Conservation (phyloP, 768 basidiomycete species). For the Chlorophyllum brunneum region DNA sequence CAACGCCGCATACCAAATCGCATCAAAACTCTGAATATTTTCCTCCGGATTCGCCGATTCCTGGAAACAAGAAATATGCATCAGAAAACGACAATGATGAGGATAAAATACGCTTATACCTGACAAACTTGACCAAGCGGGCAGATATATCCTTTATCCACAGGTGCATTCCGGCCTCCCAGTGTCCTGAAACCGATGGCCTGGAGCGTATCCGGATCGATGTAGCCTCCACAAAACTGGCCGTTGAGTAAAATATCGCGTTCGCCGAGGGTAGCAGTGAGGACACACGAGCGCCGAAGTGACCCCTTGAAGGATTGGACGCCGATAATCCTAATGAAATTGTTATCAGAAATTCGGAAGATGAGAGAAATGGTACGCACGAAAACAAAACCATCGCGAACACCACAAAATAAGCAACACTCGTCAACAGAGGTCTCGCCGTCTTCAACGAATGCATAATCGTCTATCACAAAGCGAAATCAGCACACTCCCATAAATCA, state of each 20-base stretch:
- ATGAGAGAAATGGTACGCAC: conserved; percentile 37
- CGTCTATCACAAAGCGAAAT: conserved; percentile 32
- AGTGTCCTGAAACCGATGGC: conserved; percentile 33
- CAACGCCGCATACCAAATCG: conserved; percentile 73
- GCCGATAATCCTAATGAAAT: conserved; percentile 70
- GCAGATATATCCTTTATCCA: conserved; percentile 84
- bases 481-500: conserved; percentile 3
- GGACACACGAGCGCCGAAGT: conserved; percentile 58
- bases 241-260: conserved; percentile 35
- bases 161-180: conserved; percentile 21
- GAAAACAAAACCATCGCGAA: conserved; percentile 90
- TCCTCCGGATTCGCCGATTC: conserved; percentile 62
- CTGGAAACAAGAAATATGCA: conserved; percentile 26
- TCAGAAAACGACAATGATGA: background rate
- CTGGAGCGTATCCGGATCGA: conserved; percentile 55
- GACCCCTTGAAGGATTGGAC: conserved; percentile 92
- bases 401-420: conserved; percentile 86
- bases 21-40: conserved; percentile 81
- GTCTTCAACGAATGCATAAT: conserved; percentile 92
- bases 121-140: conserved; percentile 81
- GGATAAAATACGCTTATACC: conserved; percentile 34
- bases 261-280: conserved; percentile 54
- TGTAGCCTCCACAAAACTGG: conserved; percentile 79
- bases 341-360: conserved; percentile 4
- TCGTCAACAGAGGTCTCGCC: conserved; percentile 83